Evolutionary conservation across 2,329 filamentous ascomycete genomes (phyloP), one percentile per base, ranked within the genome.

Genomic region (Beauveria varroae): DNA sequence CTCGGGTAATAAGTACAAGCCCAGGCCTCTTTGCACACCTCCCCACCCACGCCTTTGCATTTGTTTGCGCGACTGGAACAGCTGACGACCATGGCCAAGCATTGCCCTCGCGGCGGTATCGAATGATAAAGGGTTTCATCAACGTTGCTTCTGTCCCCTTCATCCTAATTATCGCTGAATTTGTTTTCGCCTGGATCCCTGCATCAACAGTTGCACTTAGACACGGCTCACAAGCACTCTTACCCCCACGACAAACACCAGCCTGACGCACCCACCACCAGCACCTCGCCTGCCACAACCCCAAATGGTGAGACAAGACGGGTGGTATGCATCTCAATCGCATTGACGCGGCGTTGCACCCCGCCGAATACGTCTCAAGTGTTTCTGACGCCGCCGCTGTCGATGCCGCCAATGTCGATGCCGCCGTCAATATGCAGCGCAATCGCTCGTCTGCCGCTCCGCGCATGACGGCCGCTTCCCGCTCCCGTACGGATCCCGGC

Each of bases 311-410:
- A 65, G 63, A 60, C 64, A 55, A 61, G 59, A 46, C 57, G 58
- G 50, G 64, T 65, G 63, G 66, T 55, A 73, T 73, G 71, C 66
- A 67, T 63, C 65, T 66, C 37, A 65, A 69, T 65, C 68, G 63
- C 53, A 65, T 66, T 58, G 65, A 69, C 58, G 63, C 64, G 61
- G 64, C 63, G 49, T 60, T 64, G 56, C 64, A 65, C 52, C 61
- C 61, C 59, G 63, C 65, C 43, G 60, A 63, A 16, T 37, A 37
- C 34, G 34, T 37, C 34, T 16, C 20, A 50, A 44, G 34, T 43
- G 59, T 20, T 46, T 9, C 34, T 44, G 22, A 18, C 18, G 44
- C 40, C 26, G 24, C 10, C 62, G 61, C 62, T 49, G 50, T 57
- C 41, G 28, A 57, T 52, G 46, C 64, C 61, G 58, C 60, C 26